Base-by-base conservation (phyloP, 2,329 filamentous ascomycete genomes). In the Truncatella angustata region DNA sequence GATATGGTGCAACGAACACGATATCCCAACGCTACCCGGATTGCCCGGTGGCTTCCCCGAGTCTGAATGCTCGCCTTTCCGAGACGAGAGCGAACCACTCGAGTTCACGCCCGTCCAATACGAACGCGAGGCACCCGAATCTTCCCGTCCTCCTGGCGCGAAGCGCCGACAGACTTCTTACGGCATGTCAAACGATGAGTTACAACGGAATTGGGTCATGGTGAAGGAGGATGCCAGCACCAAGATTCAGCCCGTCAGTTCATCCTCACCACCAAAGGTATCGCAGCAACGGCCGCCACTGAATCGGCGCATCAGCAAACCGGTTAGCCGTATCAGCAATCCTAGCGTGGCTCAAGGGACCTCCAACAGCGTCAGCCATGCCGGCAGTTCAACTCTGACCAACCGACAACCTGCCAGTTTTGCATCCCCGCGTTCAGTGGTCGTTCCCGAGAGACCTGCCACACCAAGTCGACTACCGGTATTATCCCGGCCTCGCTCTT, bases 171-270 rank as follows among this genome's bases (percentile, higher is more conserved):
- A 84, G 54, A 74, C 79, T n/a, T 70, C 73, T 49, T 65, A 73
- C 1, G 71, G 74, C 16, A 72, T 75, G 30, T 50, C 59, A 4
- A 66, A 71, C 23, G 78, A 83, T 56, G 82, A 86, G 39, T 72
- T 88, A 5, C 75, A 80, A 26, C 80, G 77, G 51, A 88, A 85
- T 69, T 91, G 88, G 88, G 85, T 91, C 24, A 76, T 91, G 56
- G 82, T 91, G 23, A 73, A 73, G 51, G 77, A 77, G 40, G 66
- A 65, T 16, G 57, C 56, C 34, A 51, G 56, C 12, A 55, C 60
- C 54, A 55, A 69, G 4, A 55, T 66, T 48, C 61, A 63, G 5
- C 26, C 45, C 21, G 5, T 18, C 11, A 12, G 18, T 23, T 20
- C 32, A 20, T 3, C 32, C 18, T 34, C n/a, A 11, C 18, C 9